Evolutionary conservation across 108 stramenopile genomes (phyloP).

Genomic region (Discostella pseudostelligera): DNA sequence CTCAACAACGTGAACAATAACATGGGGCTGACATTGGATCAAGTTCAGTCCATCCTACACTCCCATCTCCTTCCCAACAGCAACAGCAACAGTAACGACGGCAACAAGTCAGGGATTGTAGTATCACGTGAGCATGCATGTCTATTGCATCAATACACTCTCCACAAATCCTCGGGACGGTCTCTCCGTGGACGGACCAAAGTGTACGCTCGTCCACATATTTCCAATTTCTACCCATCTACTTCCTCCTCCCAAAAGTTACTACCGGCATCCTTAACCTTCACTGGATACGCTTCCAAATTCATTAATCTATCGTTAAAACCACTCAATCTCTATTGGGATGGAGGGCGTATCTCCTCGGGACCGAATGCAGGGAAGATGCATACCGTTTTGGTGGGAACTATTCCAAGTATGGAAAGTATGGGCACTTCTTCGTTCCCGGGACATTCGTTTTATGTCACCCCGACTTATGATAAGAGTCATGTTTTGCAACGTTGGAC

Average conservation of each 20-base stretch:
- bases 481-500: constrained; percentile 65
- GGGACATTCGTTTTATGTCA: constrained; percentile 73
- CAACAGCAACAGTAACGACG: neutral
- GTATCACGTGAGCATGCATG: constrained; percentile 29
- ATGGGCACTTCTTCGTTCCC: constrained; percentile 79
- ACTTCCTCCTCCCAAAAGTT: constrained; percentile 14
- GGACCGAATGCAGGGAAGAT: constrained; percentile 53
- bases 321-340: constrained; percentile 74
- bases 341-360: constrained; percentile 50
- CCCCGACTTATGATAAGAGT: constrained; percentile 63
- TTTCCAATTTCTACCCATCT: constrained; percentile 27
- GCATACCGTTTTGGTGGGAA: constrained; percentile 54
- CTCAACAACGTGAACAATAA: neutral
- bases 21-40: neutral
- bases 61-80: neutral
- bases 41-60: constrained; percentile 18
- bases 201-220: constrained; percentile 32
- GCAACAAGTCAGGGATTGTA: neutral
- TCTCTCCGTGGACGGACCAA: constrained; percentile 29
- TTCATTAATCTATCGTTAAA: constrained; percentile 73
- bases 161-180: constrained; percentile 21
- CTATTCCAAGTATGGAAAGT: constrained; percentile 74
- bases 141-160: constrained; percentile 37
- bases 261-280: constrained; percentile 57
- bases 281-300: constrained; percentile 84